These are phyloP conservation scores for Hymenotorrendiella dingleyae DNA, from an alignment of 2,329 filamentous ascomycete species.

Conservation along the genomic window DNA sequence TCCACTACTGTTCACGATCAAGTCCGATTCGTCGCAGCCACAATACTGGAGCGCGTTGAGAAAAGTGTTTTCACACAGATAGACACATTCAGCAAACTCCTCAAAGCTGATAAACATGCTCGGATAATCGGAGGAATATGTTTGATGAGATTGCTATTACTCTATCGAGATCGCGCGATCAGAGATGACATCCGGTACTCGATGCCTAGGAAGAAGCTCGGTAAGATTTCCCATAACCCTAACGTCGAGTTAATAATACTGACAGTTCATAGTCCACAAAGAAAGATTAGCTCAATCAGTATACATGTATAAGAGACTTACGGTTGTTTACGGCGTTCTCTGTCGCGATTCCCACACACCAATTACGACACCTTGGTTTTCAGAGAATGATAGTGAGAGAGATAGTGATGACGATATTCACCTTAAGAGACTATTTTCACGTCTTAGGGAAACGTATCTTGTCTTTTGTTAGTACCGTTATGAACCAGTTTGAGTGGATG, in stretches of 20 bases:
- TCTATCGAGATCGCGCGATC: slow-evolving; percentile 16
- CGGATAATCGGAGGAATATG: slow-evolving; percentile 16
- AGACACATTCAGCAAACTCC: slow-evolving; percentile 13
- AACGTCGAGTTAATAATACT: neutral
- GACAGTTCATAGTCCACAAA: slow-evolving; percentile 11
- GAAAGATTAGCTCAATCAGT: slow-evolving; percentile 12
- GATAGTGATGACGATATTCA: neutral
- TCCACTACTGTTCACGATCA: slow-evolving; percentile 19
- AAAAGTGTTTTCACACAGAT: slow-evolving; percentile 12
- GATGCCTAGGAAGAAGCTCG: slow-evolving; percentile 12
- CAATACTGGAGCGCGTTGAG: slow-evolving; percentile 13
- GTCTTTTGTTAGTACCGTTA: slow-evolving; percentile 9
- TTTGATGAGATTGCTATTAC: slow-evolving; percentile 14
- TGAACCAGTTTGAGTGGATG: neutral
- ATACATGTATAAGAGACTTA: slow-evolving; percentile 16
- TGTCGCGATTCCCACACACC: slow-evolving; percentile 16
- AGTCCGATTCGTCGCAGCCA: slow-evolving; percentile 14
- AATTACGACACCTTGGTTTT: slow-evolving; percentile 12
- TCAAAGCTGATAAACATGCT: slow-evolving; percentile 9
- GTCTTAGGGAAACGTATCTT: slow-evolving; percentile 8
- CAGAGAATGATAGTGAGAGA: slow-evolving; percentile 1
- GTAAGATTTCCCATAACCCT: neutral
- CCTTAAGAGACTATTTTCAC: slow-evolving; percentile 5
- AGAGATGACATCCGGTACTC: slow-evolving; percentile 13
- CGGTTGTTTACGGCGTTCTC: slow-evolving; percentile 13